Evolutionary conservation across 352 stramenopile species (phyloP), one percentile per base, ranked within the genome.

Genomic region (Phytophthora agathidicida): DNA sequence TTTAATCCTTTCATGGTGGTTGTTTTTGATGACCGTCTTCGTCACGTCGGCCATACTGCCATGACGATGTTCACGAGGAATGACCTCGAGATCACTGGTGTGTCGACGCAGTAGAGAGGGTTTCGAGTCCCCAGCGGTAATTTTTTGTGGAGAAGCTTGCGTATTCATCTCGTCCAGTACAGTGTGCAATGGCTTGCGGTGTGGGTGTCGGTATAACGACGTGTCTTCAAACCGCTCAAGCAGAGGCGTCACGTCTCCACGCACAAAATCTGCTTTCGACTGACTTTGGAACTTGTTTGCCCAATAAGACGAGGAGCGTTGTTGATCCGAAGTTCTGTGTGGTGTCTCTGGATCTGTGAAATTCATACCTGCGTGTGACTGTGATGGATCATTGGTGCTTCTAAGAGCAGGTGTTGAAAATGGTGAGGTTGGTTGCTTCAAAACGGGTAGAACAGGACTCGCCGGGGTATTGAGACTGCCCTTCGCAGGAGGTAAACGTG

Each of bases 221-320:
- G 57, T 62, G 47, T 68, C 58, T 32, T 75, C 71, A 39, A 80
- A 80, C 17, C 71, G 59, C 23, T 63, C 53, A 20, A 80, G 55
- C 4, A 80, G 44, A 4, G 63, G 68, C 3, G 46, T 33, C 4
- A 80, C 47, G 35, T 77, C 65, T n/a, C 57, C 45, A 17, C 43
- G 31, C 3, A 77, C 60, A 7, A 80, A 71, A 6, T 69, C 69
- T 11, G 39, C 32, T 51, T 77, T 80, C 17, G 68, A 61, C 43
- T 71, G 42, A 17, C 32, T 43, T 37, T 71, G 65, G 41, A 77
- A 80, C 38, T 59, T 62, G 16, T 23, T 54, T 4, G 60, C 45
- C 44, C 45, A 68, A 31, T 60, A 36, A 1, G 53, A 68, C 1
- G 60, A 59, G 16, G 44, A 37, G 3, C 60, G 60, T 33, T 43